Conservation (phyloP, 1,139 yeast species). For the Sugiyamaella sp. region DNA sequence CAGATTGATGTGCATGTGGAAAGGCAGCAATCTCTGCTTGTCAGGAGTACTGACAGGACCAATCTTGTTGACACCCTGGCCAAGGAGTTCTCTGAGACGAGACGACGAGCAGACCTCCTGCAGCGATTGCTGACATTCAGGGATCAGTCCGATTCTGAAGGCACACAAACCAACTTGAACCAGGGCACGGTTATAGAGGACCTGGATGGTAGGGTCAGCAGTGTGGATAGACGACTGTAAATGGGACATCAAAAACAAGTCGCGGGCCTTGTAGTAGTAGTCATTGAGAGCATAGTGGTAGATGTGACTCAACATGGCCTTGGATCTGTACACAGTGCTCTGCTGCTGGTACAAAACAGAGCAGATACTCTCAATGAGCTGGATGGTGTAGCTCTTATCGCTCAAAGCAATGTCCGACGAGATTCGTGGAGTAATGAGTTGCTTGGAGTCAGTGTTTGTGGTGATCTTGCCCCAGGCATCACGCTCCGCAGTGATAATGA, state of each 20-base stretch:
- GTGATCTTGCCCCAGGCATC: slow-evolving; percentile 66
- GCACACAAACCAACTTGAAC: slow-evolving; percentile 97
- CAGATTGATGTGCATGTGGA: slow-evolving; percentile 96
- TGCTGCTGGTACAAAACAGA: slow-evolving; percentile 66
- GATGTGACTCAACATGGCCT: slow-evolving; percentile 82
- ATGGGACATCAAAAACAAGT: slow-evolving; percentile 82
- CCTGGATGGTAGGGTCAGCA: slow-evolving; percentile 85
- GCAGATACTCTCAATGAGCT: slow-evolving; percentile 66
- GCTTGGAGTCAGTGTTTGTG: slow-evolving; percentile 3
- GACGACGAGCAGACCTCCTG: slow-evolving; percentile 87
- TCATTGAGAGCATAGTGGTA: slow-evolving; percentile 91
- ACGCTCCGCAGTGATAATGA: slow-evolving; percentile 69
- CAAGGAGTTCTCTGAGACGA: slow-evolving; percentile 88
- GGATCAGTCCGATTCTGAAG: slow-evolving; percentile 84
- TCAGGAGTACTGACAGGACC: slow-evolving; percentile 60
- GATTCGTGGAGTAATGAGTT: slow-evolving; percentile 42
- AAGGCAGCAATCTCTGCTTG: slow-evolving; percentile 87
- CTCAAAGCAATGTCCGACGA: slow-evolving; percentile 23
- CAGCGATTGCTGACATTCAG: slow-evolving; percentile 84
- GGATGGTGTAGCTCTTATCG: slow-evolving; percentile 49
- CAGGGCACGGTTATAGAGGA: slow-evolving; percentile 89
- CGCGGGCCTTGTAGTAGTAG: slow-evolving; percentile 81
- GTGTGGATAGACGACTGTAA: slow-evolving; percentile 79
- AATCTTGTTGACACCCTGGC: slow-evolving; percentile 85
- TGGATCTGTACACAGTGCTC: slow-evolving; percentile 71